These are phyloP conservation scores for Caloboletus firmus DNA, from an alignment of 1,284 basidiomycete species.

Conservation along the genomic window DNA sequence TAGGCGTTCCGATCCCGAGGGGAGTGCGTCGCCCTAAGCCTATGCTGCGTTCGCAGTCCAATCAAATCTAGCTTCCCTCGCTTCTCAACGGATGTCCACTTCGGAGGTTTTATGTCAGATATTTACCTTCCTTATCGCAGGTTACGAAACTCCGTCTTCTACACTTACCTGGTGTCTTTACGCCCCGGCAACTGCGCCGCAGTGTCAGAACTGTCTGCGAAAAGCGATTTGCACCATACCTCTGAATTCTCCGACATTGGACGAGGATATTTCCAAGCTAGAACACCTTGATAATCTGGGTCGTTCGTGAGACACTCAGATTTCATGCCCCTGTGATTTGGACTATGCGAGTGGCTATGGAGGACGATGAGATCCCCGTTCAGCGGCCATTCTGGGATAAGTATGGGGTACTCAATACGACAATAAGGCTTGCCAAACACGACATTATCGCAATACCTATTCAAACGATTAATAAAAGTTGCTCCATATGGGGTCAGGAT, in stretches of 20 bases:
- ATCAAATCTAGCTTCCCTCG: slow-evolving; percentile 53
- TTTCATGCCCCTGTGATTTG: slow-evolving; percentile 63
- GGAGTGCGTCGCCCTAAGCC: not conserved
- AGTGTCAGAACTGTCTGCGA: slow-evolving; percentile 58
- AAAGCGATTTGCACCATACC: slow-evolving; percentile 41
- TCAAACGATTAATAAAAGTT: slow-evolving; percentile 61
- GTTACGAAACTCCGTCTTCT: slow-evolving; percentile 61
- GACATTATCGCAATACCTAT: slow-evolving; percentile 65
- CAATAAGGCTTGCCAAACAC: slow-evolving; percentile 49
- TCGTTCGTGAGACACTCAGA: slow-evolving; percentile 65
- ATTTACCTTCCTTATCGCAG: slow-evolving; percentile 73
- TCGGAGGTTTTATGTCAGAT: slow-evolving; percentile 75
- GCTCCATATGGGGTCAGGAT: slow-evolving; percentile 67
- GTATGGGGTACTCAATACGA: slow-evolving; percentile 34
- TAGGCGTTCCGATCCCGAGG: slow-evolving; percentile 11
- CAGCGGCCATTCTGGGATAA: slow-evolving; percentile 34
- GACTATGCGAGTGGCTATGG: slow-evolving; percentile 58
- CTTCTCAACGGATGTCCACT: slow-evolving; percentile 58
- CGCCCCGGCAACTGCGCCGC: slow-evolving; percentile 54
- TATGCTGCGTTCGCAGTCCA: slow-evolving; percentile 48
- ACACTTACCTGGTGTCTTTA: slow-evolving; percentile 75
- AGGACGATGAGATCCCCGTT: slow-evolving; percentile 65
- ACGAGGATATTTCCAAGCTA: slow-evolving; percentile 29
- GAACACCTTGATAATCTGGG: slow-evolving; percentile 45
- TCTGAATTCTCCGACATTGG: slow-evolving; percentile 21